Percentiles rank a stretch among this genome's conserved stretches.
phyloP scores from a whole-genome alignment of 2,329 filamentous ascomycete genomes.

The Sporothrix pseudoabietina region DNA sequence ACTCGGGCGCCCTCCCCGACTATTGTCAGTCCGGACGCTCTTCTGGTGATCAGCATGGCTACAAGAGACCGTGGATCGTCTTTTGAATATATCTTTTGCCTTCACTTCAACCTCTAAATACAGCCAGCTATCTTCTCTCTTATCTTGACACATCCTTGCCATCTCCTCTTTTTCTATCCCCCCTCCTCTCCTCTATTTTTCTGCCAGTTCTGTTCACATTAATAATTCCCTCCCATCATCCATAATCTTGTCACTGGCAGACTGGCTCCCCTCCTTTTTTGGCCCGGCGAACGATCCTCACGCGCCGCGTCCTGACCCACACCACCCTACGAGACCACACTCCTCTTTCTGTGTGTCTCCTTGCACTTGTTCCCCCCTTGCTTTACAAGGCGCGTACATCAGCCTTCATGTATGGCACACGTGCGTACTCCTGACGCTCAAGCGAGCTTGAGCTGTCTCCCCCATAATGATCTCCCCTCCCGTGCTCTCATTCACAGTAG shows the following conservation, averaged over 20 bases:
- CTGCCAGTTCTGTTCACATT: background rate
- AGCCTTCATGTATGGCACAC: conserved; percentile 14
- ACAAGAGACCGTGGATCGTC: background rate
- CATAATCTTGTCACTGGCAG: too few species aligned
- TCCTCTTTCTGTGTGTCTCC: background rate
- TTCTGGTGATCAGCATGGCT: conserved; percentile 13
- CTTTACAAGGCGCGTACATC: conserved; percentile 10
- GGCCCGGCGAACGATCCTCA: conserved; percentile 8
- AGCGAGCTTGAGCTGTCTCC: conserved; percentile 3
- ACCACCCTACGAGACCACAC: conserved; percentile 4
- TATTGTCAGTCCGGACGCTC: background rate
- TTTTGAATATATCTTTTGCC: background rate
- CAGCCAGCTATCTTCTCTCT: background rate
- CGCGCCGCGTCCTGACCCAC: conserved; percentile 11
- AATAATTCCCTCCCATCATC: background rate
- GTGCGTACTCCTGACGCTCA: background rate
- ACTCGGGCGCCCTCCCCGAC: background rate
- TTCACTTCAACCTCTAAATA: background rate
- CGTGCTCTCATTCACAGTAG: too few species aligned
- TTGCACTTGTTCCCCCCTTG: background rate
- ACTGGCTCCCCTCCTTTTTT: background rate
- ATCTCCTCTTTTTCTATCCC: background rate
- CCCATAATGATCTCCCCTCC: background rate
- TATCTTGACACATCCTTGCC: background rate
- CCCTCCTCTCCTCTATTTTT: background rate